These are phyloP conservation scores for Penicillium glabrum DNA, from an alignment of 2,329 filamentous ascomycete genomes.

Conservation along the genomic window DNA sequence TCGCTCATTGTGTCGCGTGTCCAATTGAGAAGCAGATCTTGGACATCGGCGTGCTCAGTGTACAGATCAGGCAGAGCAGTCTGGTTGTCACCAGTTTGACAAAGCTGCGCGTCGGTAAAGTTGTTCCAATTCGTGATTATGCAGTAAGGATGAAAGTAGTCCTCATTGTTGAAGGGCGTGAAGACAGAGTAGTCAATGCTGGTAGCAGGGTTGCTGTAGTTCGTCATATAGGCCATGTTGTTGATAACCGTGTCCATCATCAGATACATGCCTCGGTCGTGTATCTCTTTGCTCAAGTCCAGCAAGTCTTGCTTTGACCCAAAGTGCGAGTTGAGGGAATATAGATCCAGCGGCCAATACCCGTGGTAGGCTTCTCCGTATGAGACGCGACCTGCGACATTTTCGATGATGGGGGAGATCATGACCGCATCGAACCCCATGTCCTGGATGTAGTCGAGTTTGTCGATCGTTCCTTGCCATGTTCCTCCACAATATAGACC, in stretches of 20 bases:
- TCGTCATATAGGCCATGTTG: conserved; percentile 42
- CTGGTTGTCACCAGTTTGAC: conserved; percentile 31
- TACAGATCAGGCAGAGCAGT: conserved; percentile 50
- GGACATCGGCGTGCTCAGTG: conserved; percentile 44
- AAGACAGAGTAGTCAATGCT: conserved; percentile 25
- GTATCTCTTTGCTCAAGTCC: conserved; percentile 46
- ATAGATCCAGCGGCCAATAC: conserved; percentile 52
- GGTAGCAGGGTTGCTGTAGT: conserved; percentile 25
- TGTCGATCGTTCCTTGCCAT: conserved; percentile 49
- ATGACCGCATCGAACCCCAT: conserved; percentile 52
- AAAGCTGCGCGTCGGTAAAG: conserved; percentile 19
- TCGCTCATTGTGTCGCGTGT: conserved; percentile 40
- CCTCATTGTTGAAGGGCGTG: conserved; percentile 27
- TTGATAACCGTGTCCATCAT: conserved; percentile 57
- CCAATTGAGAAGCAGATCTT: conserved; percentile 41
- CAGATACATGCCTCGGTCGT: conserved; percentile 50
- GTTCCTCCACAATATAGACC: conserved; percentile 53
- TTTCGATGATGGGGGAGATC: conserved; percentile 45
- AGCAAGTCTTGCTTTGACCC: conserved; percentile 50
- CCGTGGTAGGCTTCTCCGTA: conserved; percentile 52
- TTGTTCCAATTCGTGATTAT: conserved; percentile 35
- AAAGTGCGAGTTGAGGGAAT: conserved; percentile 51
- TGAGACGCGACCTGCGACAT: conserved; percentile 37
- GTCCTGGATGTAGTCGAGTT: conserved; percentile 52
- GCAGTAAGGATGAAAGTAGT: conserved; percentile 33